Evolutionary conservation across 345 rosid genomes (phyloP), one percentile per base, ranked within the genome.

Genomic region (Gossypium raimondii): DNA sequence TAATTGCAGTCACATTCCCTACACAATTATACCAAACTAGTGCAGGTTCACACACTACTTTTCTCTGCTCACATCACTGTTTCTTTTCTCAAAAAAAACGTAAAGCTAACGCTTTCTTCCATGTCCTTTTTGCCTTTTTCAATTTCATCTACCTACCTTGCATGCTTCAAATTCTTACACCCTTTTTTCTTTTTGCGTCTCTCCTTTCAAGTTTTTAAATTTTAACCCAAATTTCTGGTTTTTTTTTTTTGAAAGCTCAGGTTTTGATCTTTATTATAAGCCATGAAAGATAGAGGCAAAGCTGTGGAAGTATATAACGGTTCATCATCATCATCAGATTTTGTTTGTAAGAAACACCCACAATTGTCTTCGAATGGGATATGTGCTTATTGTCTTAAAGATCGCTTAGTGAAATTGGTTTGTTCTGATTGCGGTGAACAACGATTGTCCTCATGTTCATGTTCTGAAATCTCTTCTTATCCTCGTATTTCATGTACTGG

Each of bases 401-500:
- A 94, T 75, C 93, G 97, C n/a, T 81, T 94, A 65, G 80, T 87
- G 20, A 89, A 79, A 67, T 92, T 94, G 72, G 92, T 94, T 1
- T 94, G 98, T 50, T 87, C 97, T 0, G 97, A 92, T 72, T 94
- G 98, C 67, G 97, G 98, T 7, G 97, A 94, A 65, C 98, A 94
- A 57, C 79, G 97, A 20, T 87, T 90, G 45, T 94, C 97, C 60
- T 94, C 98, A 11, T 94, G 98, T 43, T 92, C 63, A 13, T 58
- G 63, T 34, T 58, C 34, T 12, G 63, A 58, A 34, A 58, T 58
- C 63, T 22, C 29, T 97, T 86, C 97, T 56, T 85, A 87, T 50
- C 63, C 64, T 44, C 89, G 88, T 5, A 86, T 75, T 55, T 86
- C 90, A 3, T 60, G 93, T 84, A 67, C 82, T 12, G 86, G 75